phyloP scores from a whole-genome alignment of 2,329 filamentous ascomycete species.

The Corniculantispora saksenae region DNA sequence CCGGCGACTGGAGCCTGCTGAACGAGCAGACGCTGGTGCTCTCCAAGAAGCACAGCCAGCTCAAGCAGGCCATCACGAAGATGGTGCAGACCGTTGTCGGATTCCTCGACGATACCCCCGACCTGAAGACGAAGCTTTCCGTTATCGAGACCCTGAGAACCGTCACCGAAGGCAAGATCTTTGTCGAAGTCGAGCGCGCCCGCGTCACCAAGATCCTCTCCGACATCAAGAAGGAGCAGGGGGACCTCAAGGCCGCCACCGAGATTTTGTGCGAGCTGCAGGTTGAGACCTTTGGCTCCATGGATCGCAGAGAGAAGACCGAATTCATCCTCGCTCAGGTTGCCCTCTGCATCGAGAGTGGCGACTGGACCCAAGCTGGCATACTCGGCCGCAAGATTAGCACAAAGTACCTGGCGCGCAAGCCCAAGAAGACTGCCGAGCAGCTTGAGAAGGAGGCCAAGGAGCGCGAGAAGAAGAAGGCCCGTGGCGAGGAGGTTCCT shows the following conservation, averaged over 20 bases:
- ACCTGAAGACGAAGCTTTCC: slow-evolving; percentile 82
- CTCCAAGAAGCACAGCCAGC: slow-evolving; percentile 99
- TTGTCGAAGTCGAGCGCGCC: slow-evolving; percentile 96
- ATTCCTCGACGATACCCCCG: slow-evolving; percentile 85
- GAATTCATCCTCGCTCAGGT: slow-evolving; percentile 98
- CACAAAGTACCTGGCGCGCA: slow-evolving; percentile 86
- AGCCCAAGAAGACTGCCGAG: slow-evolving; percentile 86
- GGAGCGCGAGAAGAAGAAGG: slow-evolving; percentile 82
- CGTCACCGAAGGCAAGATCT: slow-evolving; percentile 99
- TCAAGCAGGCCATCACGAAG: slow-evolving; percentile 97
- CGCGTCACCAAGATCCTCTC: slow-evolving; percentile 93
- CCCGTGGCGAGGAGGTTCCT: slow-evolving; percentile 75
- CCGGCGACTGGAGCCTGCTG: slow-evolving; percentile 88
- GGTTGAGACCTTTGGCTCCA: slow-evolving; percentile 98
- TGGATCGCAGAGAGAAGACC: slow-evolving; percentile 96
- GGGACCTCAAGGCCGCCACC: slow-evolving; percentile 84
- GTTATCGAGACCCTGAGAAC: slow-evolving; percentile 94
- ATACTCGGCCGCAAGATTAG: slow-evolving; percentile 97
- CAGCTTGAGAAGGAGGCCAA: slow-evolving; percentile 89
- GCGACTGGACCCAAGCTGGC: slow-evolving; percentile 92
- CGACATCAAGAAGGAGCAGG: slow-evolving; percentile 95
- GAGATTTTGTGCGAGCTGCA: slow-evolving; percentile 97
- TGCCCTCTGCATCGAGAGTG: slow-evolving; percentile 88
- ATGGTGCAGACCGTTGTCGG: slow-evolving; percentile 97
- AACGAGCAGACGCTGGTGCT: slow-evolving; percentile 95